Conservation (phyloP, 257 asterid species). For the Ilex asprella region DNA sequence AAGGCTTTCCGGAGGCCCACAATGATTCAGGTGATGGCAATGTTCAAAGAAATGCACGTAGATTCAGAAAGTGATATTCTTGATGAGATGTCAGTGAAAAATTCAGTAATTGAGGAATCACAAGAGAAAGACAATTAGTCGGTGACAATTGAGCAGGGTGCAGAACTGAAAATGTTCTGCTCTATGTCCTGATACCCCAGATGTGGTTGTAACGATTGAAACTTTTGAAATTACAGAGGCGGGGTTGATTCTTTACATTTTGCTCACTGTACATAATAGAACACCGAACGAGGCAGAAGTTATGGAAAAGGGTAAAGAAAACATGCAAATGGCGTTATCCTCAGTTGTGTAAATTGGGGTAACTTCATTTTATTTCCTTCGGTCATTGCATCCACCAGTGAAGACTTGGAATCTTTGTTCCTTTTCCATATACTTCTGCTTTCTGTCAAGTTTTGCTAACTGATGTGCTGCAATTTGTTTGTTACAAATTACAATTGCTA, state of each 20-base stretch:
- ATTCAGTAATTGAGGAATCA: slow-evolving; percentile 66
- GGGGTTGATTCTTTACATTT: slow-evolving; percentile 5
- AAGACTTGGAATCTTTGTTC: neutral
- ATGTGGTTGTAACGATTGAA: neutral
- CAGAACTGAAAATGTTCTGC: neutral
- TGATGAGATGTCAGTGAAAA: slow-evolving; percentile 70
- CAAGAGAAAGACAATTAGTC: slow-evolving; percentile 47
- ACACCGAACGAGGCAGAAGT: slow-evolving; percentile 18
- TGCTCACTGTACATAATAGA: slow-evolving; percentile 31
- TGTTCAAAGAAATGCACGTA: slow-evolving; percentile 68
- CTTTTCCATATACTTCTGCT: slow-evolving; percentile 17
- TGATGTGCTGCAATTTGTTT: slow-evolving; percentile 5
- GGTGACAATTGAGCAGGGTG: neutral
- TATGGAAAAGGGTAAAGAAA: slow-evolving; percentile 14
- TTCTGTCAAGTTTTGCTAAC: slow-evolving; percentile 18
- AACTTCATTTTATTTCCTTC: slow-evolving; percentile 6
- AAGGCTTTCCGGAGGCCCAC: slow-evolving; percentile 79
- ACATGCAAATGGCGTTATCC: neutral
- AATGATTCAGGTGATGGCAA: slow-evolving; percentile 95
- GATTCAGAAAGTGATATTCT: slow-evolving; percentile 75
- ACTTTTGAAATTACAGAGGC: neutral
- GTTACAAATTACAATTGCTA: neutral
- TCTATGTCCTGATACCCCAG: neutral
- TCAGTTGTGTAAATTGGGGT: neutral
- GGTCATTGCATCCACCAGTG: neutral